Conservation (phyloP, 306 rosid species). For the Acacia crassicarpa region DNA sequence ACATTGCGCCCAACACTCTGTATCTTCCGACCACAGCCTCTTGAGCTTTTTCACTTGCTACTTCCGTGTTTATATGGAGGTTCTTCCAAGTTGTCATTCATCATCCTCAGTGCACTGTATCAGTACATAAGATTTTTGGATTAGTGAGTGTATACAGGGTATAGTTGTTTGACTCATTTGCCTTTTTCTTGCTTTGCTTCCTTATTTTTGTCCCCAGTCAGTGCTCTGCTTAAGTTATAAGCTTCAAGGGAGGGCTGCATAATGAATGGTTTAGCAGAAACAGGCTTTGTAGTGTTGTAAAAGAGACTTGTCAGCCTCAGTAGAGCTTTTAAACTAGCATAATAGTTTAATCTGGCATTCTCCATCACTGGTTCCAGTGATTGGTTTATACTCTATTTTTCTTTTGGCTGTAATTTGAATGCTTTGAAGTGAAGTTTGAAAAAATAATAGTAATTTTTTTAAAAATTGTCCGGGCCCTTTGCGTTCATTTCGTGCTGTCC, state of each 20-base stretch:
- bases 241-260: conserved; percentile 35
- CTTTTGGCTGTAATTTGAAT: background rate
- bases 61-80: conserved; percentile 43
- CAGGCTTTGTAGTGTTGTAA: conserved; percentile 39
- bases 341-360: too few relatives aligned
- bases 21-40: conserved; percentile 46
- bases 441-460: too few relatives aligned
- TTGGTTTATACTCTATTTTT: background rate
- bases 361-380: background rate
- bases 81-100: conserved; percentile 52
- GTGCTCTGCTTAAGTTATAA: conserved; percentile 24
- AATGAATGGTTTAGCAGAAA: conserved; percentile 42
- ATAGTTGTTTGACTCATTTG: conserved; percentile 54
- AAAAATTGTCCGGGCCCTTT: too few relatives aligned
- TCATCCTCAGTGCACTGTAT: conserved; percentile 51
- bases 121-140: conserved; percentile 75
- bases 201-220: conserved; percentile 37
- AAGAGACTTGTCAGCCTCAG: conserved; percentile 32
- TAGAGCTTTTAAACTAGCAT: background rate
- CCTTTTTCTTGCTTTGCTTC: conserved; percentile 32
- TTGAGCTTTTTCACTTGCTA: conserved; percentile 36
- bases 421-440: background rate
- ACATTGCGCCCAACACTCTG: conserved; percentile 41
- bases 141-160: conserved; percentile 68
- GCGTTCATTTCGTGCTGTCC: too few relatives aligned